Percentiles rank a stretch among this genome's conserved stretches.
Conservation (phyloP, 805 yeast species). For the Starmerella tilneyi region DNA sequence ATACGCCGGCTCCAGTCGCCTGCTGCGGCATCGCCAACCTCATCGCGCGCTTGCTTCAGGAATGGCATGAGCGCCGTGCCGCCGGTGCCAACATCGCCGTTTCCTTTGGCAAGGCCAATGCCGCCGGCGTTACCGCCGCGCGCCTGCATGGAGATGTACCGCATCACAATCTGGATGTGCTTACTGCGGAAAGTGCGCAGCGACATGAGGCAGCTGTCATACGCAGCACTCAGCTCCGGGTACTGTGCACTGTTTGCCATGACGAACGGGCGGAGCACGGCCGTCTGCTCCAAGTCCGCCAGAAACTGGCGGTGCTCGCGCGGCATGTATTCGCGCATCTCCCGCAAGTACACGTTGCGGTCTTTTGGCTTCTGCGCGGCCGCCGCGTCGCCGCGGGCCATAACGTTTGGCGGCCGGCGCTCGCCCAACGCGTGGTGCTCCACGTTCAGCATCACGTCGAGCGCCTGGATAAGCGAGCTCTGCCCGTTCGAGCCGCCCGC, state of each 20-base stretch:
- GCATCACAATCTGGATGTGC: constrained; percentile 84
- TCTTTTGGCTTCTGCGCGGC: not conserved
- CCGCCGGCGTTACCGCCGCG: constrained; percentile 45
- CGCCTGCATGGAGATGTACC: constrained; percentile 76
- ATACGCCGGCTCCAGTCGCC: constrained; percentile 78
- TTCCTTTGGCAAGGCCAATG: constrained; percentile 46
- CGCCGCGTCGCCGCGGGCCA: constrained; percentile 8
- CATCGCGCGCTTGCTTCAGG: constrained; percentile 90
- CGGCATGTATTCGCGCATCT: constrained; percentile 89
- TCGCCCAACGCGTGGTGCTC: constrained; percentile 72
- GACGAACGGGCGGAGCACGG: constrained; percentile 59
- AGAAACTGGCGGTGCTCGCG: constrained; percentile 70
- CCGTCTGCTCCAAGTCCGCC: constrained; percentile 44
- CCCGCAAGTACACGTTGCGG: constrained; percentile 49
- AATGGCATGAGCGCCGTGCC: constrained; percentile 88
- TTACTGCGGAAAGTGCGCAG: constrained; percentile 80
- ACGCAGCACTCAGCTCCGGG: constrained; percentile 56
- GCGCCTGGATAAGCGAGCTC: constrained; percentile 75
- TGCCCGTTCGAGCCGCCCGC: constrained; percentile 95
- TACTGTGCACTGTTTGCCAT: constrained; percentile 32
- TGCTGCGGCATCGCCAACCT: constrained; percentile 88
- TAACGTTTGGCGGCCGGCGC: constrained; percentile 28
- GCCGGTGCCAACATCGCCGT: constrained; percentile 61
- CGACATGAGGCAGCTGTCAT: constrained; percentile 85
- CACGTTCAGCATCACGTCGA: constrained; percentile 66